Evolutionary conservation across 768 basidiomycete genomes (phyloP).

Genomic region (Auriculariales sp.): DNA sequence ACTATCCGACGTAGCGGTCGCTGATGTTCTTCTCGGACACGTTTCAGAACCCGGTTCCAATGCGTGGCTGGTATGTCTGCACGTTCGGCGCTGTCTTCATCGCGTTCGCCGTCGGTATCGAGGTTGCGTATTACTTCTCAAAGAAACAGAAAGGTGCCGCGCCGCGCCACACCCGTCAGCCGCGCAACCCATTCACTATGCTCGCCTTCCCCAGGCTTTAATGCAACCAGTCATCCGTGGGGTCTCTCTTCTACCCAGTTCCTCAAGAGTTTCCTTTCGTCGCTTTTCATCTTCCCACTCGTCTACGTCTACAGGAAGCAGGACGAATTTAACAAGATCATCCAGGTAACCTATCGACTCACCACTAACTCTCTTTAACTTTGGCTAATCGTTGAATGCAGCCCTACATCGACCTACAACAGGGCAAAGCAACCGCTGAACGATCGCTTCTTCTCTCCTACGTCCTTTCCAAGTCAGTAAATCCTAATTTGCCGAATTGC

Average conservation of each 20-base stretch:
- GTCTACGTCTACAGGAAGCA: conserved; percentile 21
- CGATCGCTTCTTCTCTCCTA: conserved; percentile 55
- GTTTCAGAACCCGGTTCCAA: conserved; percentile 3
- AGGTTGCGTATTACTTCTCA: conserved; percentile 30
- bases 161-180: background rate
- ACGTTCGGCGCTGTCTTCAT: conserved; percentile 21
- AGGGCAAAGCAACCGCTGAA: conserved; percentile 37
- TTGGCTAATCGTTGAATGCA: conserved; percentile 12
- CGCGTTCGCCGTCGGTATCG: conserved; percentile 30
- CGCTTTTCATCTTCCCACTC: conserved; percentile 33
- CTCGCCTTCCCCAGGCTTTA: conserved; percentile 29
- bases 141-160: conserved; percentile 25
- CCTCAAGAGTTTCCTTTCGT: conserved; percentile 45
- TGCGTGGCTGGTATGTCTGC: conserved; percentile 4
- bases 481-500: conserved; percentile 3
- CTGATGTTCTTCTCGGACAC: too few relatives aligned
- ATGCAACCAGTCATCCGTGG: conserved; percentile 33
- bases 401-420: conserved; percentile 47
- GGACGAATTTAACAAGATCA: background rate
- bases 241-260: conserved; percentile 30
- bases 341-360: conserved; percentile 32
- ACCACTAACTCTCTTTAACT: background rate
- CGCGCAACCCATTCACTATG: conserved; percentile 1
- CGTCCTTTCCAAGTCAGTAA: conserved; percentile 21
- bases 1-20: too few relatives aligned